These are phyloP conservation scores for Trichoderma sp. DNA, from an alignment of 2,329 filamentous ascomycete genomes.

Conservation along the genomic window DNA sequence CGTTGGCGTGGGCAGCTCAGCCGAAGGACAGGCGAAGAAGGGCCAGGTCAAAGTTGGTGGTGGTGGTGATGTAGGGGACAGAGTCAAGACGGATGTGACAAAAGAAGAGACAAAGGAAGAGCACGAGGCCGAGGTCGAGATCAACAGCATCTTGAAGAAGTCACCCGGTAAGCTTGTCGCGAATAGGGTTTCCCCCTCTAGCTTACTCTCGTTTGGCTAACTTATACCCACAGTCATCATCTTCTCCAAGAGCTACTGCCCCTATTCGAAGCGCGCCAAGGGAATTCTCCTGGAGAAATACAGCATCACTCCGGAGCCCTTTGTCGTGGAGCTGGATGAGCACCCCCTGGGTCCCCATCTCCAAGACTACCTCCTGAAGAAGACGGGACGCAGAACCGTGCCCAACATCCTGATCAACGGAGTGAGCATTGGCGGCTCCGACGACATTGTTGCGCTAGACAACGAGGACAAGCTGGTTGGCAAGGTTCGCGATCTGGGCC, in stretches of 20 bases:
- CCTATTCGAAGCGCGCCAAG: constrained; percentile 82
- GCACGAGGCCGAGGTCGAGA: constrained; percentile 63
- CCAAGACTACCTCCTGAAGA: constrained; percentile 67
- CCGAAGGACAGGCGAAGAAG: constrained; percentile 46
- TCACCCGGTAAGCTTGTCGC: constrained; percentile 64
- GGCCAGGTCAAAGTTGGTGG: constrained; percentile 39
- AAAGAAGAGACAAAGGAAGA: constrained; percentile 54
- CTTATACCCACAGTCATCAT: constrained; percentile 66
- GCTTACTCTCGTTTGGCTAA: neutral
- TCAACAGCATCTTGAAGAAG: constrained; percentile 78
- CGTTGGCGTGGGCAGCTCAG: constrained; percentile 58
- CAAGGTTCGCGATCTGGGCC: constrained; percentile 71
- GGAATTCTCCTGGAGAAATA: constrained; percentile 80
- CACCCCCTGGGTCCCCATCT: constrained; percentile 71
- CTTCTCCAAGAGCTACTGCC: constrained; percentile 94
- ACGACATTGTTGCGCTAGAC: constrained; percentile 76
- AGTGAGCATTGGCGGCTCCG: constrained; percentile 83
- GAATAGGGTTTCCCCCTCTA: neutral
- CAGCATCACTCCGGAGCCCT: constrained; percentile 74
- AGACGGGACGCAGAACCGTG: constrained; percentile 80
- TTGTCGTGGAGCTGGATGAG: constrained; percentile 85
- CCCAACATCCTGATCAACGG: constrained; percentile 90
- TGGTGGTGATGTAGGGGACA: constrained; percentile 61
- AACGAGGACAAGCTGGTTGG: constrained; percentile 62
- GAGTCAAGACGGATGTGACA: constrained; percentile 53